Evolutionary conservation across 2,329 filamentous ascomycete species (phyloP), one percentile per base, ranked within the genome.

Genomic region (Massarina eburnea): DNA sequence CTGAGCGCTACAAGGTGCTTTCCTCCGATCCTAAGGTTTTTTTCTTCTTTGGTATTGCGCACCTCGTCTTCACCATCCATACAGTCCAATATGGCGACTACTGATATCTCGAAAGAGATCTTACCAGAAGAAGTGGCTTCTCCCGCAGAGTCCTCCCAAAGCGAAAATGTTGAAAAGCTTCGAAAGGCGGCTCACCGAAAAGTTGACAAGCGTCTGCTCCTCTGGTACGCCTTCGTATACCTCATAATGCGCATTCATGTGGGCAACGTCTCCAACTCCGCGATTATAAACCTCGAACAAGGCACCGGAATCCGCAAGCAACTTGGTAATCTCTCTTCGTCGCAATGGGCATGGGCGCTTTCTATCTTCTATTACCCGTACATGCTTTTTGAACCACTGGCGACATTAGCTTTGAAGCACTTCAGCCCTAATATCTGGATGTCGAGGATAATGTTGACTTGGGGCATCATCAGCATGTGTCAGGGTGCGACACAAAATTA

Each of bases 401-500:
- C 55, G 8, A 61, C 55, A 9, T 46, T 59, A 14, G 51, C 51
- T 30, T 35, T 61, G 24, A 58, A 59, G 39, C 39, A 54, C 18
- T 59, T 59, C 43, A 53, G 20, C 8, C 58, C 56, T 1, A 53
- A 37, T 24, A 51, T 61, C 2, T 61, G 52, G 53, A 59, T 61
- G 57, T 49, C 42, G 14, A 44, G 53, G 4, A 59, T 62, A 29
- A 59, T 61, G 53, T 14, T 61, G 2, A 59, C 54, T 1, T 61
- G 58, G 56, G 56, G 54, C 12, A 49, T 59, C 24, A 54, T 59
- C 0, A 71, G 73, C 43, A 78, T 75, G 14, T 62, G 76, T 46
- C 76, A 74, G 59, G 74, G 73, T 2, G 57, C 76, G 9, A 71
- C 73, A 4, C 63, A 73, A 29, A 70, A 67, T 45, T 76, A 73